Evolutionary conservation across 805 yeast genomes (phyloP), one percentile per base, ranked within the genome.

Genomic region (Jamesozyma rosinii): DNA sequence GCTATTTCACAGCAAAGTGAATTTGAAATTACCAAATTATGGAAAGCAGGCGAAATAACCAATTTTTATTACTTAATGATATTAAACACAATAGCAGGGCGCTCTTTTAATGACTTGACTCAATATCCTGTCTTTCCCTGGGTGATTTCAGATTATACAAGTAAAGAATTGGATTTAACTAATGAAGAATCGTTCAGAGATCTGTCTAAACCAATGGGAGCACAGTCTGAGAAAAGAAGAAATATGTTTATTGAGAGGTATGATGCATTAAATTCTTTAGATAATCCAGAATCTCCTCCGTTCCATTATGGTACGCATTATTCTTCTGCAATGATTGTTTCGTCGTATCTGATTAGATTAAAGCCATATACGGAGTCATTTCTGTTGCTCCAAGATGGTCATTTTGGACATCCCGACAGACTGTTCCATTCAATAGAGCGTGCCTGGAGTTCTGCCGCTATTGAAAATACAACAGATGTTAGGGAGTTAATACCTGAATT

Each of bases 241-340:
- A 49, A 55, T 0, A 77, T 77, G 53, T 87, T 86, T 53, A 64
- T 67, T 38, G 92, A 85, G 44, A 63, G 95, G 42, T 88, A 71
- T 52, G 81, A 81, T 18, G 88, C 94, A 0, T 63, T 85, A 20
- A 72, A 67, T 19, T 77, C 83, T 42, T 65, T 87, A 44, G 53
- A 73, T 15, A 88, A 82, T 49, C 68, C 63, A 0, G 55, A 65
- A 4, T 68, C 86, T 0, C 87, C 88, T 0, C 84, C 95, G 0
- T 87, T 87, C 61, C 95, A 87, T 58, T 87, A 87, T 55, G 96
- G 96, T 2, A 88, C 96, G 0, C 96, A 87, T 59, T 87, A 87
- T 57, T 86, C 95, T 0, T 84, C 95, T 0, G 94, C 95, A 0
- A 88, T 87, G 96, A 86, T 87, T 55, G 95, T 86, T 2, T 74